A percentile compares a stretch with the other conserved stretches of the same genome.
phyloP scores from a whole-genome alignment of 2,329 filamentous ascomycete species.

The Ceratocystis eucalypticola region DNA sequence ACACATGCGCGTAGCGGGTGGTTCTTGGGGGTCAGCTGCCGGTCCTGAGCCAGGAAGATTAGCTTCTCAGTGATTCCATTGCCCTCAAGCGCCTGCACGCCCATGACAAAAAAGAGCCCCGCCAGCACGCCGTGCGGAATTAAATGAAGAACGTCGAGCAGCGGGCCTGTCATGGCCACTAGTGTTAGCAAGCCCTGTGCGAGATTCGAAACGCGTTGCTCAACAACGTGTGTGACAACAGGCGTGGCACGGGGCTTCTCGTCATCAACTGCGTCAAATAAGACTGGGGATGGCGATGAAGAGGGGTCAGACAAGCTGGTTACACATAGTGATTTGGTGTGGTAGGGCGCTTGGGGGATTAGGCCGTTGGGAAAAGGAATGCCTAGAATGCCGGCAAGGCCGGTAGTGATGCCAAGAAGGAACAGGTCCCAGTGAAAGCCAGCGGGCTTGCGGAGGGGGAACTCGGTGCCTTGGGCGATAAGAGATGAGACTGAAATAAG shows the following conservation, averaged over 20 bases:
- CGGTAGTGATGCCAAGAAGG: slow-evolving; percentile 64
- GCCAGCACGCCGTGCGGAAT: slow-evolving; percentile 70
- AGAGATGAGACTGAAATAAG: slow-evolving; percentile 55
- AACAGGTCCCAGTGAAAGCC: slow-evolving; percentile 81
- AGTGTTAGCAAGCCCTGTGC: slow-evolving; percentile 65
- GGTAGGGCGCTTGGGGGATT: slow-evolving; percentile 72
- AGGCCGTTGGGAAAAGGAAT: slow-evolving; percentile 72
- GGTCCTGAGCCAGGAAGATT: slow-evolving; percentile 54
- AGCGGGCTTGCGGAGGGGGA: slow-evolving; percentile 65
- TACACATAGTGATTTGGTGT: slow-evolving; percentile 66
- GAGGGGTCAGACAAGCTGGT: slow-evolving; percentile 28
- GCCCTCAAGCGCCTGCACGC: slow-evolving; percentile 58
- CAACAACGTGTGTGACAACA: slow-evolving; percentile 50
- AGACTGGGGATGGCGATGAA: slow-evolving; percentile 27
- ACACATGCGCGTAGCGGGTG: slow-evolving; percentile 42
- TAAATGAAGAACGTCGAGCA: slow-evolving; percentile 60
- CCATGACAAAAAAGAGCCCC: slow-evolving; percentile 76
- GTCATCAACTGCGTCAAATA: slow-evolving; percentile 33
- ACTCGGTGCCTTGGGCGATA: slow-evolving; percentile 72
- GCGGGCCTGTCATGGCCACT: slow-evolving; percentile 62
- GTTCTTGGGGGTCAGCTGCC: slow-evolving; percentile 39
- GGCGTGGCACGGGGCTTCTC: slow-evolving; percentile 35
- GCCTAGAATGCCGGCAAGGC: slow-evolving; percentile 59
- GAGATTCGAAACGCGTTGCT: slow-evolving; percentile 68
- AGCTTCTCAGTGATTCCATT: slow-evolving; percentile 69